Evolutionary conservation across 192 early-diverging fungal species (phyloP).

Genomic region (Phlyctochytrium planicorne): DNA sequence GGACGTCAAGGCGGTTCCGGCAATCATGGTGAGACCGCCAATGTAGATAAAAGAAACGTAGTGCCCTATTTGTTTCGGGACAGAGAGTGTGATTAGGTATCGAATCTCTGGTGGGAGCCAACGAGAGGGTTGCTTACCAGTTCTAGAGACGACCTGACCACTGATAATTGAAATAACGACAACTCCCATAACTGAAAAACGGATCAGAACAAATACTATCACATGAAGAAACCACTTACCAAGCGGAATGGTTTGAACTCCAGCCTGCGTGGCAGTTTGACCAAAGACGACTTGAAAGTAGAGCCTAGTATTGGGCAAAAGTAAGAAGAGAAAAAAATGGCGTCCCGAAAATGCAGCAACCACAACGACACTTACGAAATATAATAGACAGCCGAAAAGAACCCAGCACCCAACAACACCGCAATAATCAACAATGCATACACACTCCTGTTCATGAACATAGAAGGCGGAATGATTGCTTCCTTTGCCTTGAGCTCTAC

Average conservation of each 20-base stretch:
- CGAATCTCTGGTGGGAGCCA: neutral
- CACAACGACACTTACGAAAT: slow-evolving; percentile 49
- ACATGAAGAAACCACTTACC: neutral
- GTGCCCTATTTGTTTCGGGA: no score
- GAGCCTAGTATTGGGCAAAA: slow-evolving; percentile 2
- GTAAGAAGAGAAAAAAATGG: slow-evolving; percentile 39
- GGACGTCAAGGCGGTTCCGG: slow-evolving; percentile 66
- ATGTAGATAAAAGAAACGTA: slow-evolving; percentile 60
- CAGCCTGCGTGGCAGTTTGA: slow-evolving; percentile 70
- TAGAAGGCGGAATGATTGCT: slow-evolving; percentile 68
- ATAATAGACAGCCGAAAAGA: slow-evolving; percentile 67
- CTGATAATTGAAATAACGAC: slow-evolving; percentile 38
- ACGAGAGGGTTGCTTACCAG: neutral
- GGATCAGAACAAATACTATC: neutral
- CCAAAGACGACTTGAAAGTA: slow-evolving; percentile 64
- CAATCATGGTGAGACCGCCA: slow-evolving; percentile 58
- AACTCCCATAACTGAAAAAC: slow-evolving; percentile 56
- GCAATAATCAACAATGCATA: slow-evolving; percentile 27
- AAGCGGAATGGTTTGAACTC: slow-evolving; percentile 71
- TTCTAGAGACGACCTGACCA: slow-evolving; percentile 15
- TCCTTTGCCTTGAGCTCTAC: slow-evolving; percentile 62
- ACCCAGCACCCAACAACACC: slow-evolving; percentile 39
- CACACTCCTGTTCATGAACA: slow-evolving; percentile 57
- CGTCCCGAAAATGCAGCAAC: slow-evolving; percentile 36
- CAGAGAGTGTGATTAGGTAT: neutral